Conservation (phyloP, 345 rosid genomes). For the Hevea brasiliensis region DNA sequence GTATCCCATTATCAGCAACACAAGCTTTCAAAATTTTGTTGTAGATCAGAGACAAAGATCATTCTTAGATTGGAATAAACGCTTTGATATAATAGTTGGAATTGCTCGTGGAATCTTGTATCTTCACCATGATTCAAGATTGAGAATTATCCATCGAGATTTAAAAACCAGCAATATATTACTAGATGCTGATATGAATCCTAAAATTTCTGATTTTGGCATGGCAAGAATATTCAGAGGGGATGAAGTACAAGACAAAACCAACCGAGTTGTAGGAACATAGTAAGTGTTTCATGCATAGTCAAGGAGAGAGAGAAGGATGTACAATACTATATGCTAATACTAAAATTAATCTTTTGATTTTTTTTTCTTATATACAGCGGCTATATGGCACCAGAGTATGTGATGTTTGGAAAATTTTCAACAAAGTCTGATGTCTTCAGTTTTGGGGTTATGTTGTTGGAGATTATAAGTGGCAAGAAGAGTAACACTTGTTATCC, state of each 20-base stretch:
- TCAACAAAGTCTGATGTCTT: constrained; percentile 20
- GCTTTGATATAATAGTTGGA: constrained; percentile 24
- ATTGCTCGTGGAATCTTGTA: constrained; percentile 21
- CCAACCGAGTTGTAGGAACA: constrained; percentile 19
- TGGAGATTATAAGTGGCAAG: constrained; percentile 11
- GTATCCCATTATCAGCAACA: background rate
- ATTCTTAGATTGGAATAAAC: constrained; percentile 46
- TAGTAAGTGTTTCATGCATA: constrained; percentile 6
- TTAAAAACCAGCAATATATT: constrained; percentile 16
- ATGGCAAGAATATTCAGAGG: constrained; percentile 16
- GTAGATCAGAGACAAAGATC: constrained; percentile 44
- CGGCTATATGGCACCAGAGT: constrained; percentile 23
- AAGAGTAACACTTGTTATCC: constrained; percentile 13
- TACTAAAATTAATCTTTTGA: background rate
- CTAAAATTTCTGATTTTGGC: constrained; percentile 23
- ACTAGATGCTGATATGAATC: too few relatives aligned
- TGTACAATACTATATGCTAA: background rate
- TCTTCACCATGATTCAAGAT: constrained; percentile 20
- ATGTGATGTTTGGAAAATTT: constrained; percentile 7
- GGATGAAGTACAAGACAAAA: constrained; percentile 2
- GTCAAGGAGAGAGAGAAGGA: too few relatives aligned
- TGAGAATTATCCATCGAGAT: constrained; percentile 9
- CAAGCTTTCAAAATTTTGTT: background rate
- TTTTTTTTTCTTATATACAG: constrained; percentile 12
- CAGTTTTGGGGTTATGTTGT: constrained; percentile 15